Evolutionary conservation across 2,329 filamentous ascomycete genomes (phyloP).

Genomic region (Taxawa tesnikishii): DNA sequence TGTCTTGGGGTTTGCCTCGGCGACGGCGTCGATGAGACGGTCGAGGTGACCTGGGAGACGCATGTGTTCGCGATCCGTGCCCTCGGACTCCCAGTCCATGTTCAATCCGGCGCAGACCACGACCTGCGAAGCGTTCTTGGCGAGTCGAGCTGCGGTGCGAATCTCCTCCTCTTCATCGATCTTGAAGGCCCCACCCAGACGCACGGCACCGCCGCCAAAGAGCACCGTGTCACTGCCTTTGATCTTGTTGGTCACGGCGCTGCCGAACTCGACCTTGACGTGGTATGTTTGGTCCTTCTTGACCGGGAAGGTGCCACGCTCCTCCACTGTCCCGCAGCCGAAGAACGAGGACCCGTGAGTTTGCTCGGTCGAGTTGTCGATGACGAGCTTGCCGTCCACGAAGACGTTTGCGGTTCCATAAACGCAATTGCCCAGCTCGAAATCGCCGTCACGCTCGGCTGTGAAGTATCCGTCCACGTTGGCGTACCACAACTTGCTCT

Average conservation of each 20-base stretch:
- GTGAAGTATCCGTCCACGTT: conserved; percentile 44
- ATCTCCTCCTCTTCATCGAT: conserved; percentile 53
- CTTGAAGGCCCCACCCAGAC: conserved; percentile 47
- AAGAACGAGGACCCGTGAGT: conserved; percentile 52
- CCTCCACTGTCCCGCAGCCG: conserved; percentile 50
- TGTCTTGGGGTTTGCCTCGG: conserved; percentile 54
- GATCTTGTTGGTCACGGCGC: conserved; percentile 56
- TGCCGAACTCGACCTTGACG: conserved; percentile 47
- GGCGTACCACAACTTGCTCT: conserved; percentile 25
- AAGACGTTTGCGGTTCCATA: conserved; percentile 54
- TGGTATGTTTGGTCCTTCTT: conserved; percentile 48
- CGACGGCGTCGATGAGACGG: conserved; percentile 52
- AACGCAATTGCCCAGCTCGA: conserved; percentile 55
- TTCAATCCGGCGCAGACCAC: conserved; percentile 69
- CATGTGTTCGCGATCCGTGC: conserved; percentile 50
- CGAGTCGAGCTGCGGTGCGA: conserved; percentile 52
- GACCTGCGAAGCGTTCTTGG: conserved; percentile 61
- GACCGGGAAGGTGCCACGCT: conserved; percentile 45
- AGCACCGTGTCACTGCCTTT: conserved; percentile 44
- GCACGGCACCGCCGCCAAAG: conserved; percentile 50
- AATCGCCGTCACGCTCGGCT: conserved; percentile 47
- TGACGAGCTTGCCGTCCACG: conserved; percentile 45
- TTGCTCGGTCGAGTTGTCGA: conserved; percentile 51
- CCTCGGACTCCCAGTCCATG: conserved; percentile 65
- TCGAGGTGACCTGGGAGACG: conserved; percentile 50